A percentile compares a stretch with the other conserved stretches of the same genome.
phyloP scores from a whole-genome alignment of 1,284 basidiomycete genomes.

The Apiotrichum laibachii region DNA sequence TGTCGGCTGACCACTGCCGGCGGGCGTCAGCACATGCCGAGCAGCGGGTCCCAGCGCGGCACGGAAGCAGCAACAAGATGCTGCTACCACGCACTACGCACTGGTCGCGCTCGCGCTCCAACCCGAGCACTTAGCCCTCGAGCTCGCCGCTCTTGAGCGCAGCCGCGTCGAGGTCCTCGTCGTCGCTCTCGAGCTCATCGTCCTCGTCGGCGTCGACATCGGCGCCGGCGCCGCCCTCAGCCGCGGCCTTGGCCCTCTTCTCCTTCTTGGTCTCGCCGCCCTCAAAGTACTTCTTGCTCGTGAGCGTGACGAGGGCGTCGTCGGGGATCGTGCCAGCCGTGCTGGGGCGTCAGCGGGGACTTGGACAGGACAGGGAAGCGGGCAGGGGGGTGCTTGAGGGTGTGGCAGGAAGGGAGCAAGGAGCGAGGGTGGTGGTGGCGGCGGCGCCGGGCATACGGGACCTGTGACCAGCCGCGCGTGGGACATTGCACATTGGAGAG shows the following conservation, averaged over 20 bases:
- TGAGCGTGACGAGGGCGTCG: conserved; percentile 58
- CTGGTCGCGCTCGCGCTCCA: not conserved
- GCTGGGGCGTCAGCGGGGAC: conserved; percentile 55
- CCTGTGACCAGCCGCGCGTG: no score
- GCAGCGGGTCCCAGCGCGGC: no score
- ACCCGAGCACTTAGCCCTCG: conserved; percentile 60
- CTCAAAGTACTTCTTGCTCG: conserved; percentile 57
- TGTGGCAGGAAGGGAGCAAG: no score
- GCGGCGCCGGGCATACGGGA: no score
- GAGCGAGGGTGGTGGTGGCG: no score
- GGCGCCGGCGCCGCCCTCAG: conserved; percentile 56
- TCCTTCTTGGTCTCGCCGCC: conserved; percentile 53
- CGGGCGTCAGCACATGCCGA: no score
- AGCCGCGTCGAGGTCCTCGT: not conserved
- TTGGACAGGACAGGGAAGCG: not conserved
- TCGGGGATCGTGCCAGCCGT: conserved; percentile 67
- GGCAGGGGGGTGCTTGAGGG: not conserved
- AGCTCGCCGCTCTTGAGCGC: conserved; percentile 63
- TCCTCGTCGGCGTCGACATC: conserved; percentile 48
- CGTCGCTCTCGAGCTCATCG: conserved; percentile 58
- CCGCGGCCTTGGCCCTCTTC: conserved; percentile 54
- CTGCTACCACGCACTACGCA: no score
- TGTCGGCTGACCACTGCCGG: no score
- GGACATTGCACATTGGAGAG: no score
- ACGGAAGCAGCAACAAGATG: no score